Percentiles rank a stretch among this genome's conserved stretches.
Evolutionary conservation across 768 basidiomycete genomes (phyloP).

Genomic region (Russula virescens): DNA sequence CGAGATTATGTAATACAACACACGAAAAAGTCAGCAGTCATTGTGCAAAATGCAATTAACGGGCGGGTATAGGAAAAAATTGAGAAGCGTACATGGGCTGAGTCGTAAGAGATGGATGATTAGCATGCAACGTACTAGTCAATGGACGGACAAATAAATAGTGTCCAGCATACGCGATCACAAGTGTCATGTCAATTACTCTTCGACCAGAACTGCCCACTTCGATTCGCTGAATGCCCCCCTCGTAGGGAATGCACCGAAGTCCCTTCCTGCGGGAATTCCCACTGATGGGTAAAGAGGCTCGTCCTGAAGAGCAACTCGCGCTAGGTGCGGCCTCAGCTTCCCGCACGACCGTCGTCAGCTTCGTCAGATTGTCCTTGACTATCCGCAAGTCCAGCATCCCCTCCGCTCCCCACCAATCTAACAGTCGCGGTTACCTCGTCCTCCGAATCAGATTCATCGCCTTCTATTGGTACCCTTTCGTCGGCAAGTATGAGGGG

Average conservation of each 20-base stretch:
- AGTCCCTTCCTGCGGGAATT: not conserved
- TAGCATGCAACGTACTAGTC: slow-evolving; percentile 23
- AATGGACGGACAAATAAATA: slow-evolving; percentile 19
- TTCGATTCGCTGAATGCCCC: slow-evolving; percentile 46
- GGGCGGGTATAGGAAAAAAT: slow-evolving; percentile 18
- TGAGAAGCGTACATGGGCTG: slow-evolving; percentile 19
- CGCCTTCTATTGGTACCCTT: not conserved
- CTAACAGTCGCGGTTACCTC: slow-evolving; percentile 5
- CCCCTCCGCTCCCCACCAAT: slow-evolving; percentile 6
- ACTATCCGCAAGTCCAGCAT: not conserved
- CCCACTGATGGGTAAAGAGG: not conserved
- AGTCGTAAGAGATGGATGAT: slow-evolving; percentile 17
- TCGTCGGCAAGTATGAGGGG: not conserved
- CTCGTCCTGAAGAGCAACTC: not conserved
- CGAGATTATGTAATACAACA: slow-evolving; percentile 10
- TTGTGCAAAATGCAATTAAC: not conserved
- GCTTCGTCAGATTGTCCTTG: slow-evolving; percentile 1
- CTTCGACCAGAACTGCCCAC: slow-evolving; percentile 29
- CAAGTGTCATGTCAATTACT: slow-evolving; percentile 7
- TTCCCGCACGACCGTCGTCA: not conserved
- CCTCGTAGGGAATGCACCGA: slow-evolving; percentile 45
- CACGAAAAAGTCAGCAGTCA: not conserved
- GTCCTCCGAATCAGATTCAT: not conserved
- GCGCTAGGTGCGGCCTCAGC: not conserved
- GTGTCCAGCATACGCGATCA: slow-evolving; percentile 23